Conservation (phyloP, 495 filamentous ascomycete species). For the Hyphodiscus hymeniophilus region DNA sequence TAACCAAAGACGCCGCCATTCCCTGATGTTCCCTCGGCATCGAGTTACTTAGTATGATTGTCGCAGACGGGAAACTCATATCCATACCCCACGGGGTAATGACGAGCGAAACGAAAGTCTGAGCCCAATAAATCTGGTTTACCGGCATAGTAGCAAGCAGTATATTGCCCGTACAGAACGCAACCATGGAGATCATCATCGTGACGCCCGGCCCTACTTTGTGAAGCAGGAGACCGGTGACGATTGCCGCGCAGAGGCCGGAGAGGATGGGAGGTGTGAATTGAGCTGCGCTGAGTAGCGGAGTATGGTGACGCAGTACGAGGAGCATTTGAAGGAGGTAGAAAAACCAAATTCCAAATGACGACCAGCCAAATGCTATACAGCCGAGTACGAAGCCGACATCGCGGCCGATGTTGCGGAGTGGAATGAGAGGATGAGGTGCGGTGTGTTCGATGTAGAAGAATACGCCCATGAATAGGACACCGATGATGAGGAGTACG, state of each 20-base stretch:
- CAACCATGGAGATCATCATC: constrained; percentile 41
- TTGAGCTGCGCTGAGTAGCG: constrained; percentile 40
- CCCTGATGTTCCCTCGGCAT: constrained; percentile 55
- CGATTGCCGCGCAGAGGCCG: constrained; percentile 40
- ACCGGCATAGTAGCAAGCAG: constrained; percentile 40
- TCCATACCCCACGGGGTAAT: constrained; percentile 58
- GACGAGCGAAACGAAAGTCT: constrained; percentile 46
- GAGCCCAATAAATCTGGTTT: constrained; percentile 51
- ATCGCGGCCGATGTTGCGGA: constrained; percentile 38
- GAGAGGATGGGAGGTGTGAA: constrained; percentile 35
- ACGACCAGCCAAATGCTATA: constrained; percentile 50
- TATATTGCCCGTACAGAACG: constrained; percentile 36
- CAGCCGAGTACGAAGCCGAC: constrained; percentile 46
- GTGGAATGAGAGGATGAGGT: constrained; percentile 44
- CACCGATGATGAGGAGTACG: constrained; percentile 45
- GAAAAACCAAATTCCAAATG: constrained; percentile 53
- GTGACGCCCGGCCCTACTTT: constrained; percentile 35
- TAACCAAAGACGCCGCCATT: constrained; percentile 54
- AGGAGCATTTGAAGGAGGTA: constrained; percentile 50
- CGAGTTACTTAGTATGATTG: constrained; percentile 49
- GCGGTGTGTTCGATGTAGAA: constrained; percentile 37
- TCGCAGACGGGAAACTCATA: constrained; percentile 50
- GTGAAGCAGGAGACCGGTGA: constrained; percentile 38
- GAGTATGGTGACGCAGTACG: constrained; percentile 34
- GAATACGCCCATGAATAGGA: constrained; percentile 43